phyloP scores from a whole-genome alignment of 345 rosid species.

The Gossypium sturtianum region DNA sequence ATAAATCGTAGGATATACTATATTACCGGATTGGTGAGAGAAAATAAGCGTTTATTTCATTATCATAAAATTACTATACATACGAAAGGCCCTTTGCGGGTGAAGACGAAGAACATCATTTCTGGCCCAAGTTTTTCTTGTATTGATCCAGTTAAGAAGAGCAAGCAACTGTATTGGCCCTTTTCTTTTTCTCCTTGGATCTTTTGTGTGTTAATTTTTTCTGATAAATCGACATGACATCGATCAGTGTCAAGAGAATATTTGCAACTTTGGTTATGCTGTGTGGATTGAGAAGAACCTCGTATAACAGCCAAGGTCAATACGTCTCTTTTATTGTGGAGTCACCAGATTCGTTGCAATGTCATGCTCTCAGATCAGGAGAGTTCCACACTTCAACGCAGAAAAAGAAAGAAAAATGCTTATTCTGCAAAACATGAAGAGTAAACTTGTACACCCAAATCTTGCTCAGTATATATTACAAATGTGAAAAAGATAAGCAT shows the following conservation, averaged over 20 bases:
- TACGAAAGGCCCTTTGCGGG: not conserved
- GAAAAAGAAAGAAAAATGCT: not conserved
- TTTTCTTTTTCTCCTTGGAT: too few relatives aligned
- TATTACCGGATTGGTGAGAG: too few relatives aligned
- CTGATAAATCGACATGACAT: not conserved
- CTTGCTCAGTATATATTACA: not conserved
- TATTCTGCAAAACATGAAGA: not conserved
- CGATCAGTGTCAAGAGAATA: not conserved
- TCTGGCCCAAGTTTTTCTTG: not conserved
- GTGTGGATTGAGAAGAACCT: not conserved
- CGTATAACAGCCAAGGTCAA: not conserved
- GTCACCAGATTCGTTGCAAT: not conserved
- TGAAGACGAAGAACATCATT: not conserved
- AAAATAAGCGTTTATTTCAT: too few relatives aligned
- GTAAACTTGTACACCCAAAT: too few relatives aligned
- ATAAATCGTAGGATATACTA: too few relatives aligned
- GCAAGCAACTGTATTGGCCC: too few relatives aligned
- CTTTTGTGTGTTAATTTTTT: too few relatives aligned
- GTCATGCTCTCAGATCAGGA: not conserved
- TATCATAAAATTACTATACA: too few relatives aligned
- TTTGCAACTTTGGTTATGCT: not conserved
- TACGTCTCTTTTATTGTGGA: not conserved
- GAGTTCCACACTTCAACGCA: too few relatives aligned
- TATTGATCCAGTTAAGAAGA: too few relatives aligned
- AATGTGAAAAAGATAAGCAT: not conserved